Conservation (phyloP, 2,329 filamentous ascomycete species). For the Lasiodiplodia gonubiensis region DNA sequence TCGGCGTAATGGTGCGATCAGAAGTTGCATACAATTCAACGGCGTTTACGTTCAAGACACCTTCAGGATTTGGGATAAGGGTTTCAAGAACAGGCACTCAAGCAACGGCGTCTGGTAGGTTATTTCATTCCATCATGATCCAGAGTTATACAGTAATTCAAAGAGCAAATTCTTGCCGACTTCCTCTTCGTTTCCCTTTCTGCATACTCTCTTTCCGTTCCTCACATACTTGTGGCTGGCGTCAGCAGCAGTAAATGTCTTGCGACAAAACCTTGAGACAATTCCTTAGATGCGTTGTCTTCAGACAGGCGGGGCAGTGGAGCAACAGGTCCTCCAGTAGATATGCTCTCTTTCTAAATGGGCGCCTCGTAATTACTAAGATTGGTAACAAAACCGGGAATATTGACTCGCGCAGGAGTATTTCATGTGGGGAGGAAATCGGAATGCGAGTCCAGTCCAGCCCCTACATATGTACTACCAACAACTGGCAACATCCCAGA, state of each 20-base stretch:
- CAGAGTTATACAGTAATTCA: slow-evolving; percentile 18
- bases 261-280: background rate
- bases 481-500: slow-evolving; percentile 12
- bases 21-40: slow-evolving; percentile 7
- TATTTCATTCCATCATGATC: background rate
- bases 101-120: slow-evolving; percentile 16
- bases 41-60: slow-evolving; percentile 14
- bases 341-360: background rate
- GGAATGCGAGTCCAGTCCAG: background rate
- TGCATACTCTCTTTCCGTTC: background rate
- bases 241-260: background rate
- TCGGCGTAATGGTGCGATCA: slow-evolving; percentile 10
- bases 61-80: slow-evolving; percentile 8
- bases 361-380: slow-evolving; percentile 1
- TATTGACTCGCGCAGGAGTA: slow-evolving; percentile 14
- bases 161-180: background rate
- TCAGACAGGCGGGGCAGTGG: background rate
- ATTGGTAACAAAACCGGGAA: slow-evolving; percentile 1
- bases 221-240: background rate
- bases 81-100: background rate
- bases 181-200: background rate
- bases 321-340: background rate
- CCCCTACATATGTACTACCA: background rate
- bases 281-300: background rate
- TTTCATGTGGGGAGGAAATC: background rate